A percentile compares a stretch with the other conserved stretches of the same genome.
phyloP scores from a whole-genome alignment of 306 rosid species.

The Vigna trinervia region DNA sequence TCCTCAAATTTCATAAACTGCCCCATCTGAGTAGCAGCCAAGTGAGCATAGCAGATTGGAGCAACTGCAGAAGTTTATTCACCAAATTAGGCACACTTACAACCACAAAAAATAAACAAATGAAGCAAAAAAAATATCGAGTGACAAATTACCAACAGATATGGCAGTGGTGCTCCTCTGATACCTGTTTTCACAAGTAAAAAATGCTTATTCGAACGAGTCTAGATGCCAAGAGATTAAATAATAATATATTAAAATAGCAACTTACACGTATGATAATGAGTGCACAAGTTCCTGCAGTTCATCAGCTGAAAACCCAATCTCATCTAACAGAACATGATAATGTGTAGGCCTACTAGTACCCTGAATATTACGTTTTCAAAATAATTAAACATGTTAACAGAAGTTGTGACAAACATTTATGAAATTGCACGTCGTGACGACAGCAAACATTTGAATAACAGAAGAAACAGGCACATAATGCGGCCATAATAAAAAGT shows the following conservation, averaged over 20 bases:
- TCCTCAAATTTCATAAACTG: slow-evolving; percentile 87
- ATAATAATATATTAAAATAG: not conserved
- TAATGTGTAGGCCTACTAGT: slow-evolving; percentile 93
- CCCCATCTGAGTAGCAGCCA: slow-evolving; percentile 82
- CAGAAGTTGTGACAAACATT: not conserved
- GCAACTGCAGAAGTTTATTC: slow-evolving; percentile 65
- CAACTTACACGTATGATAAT: slow-evolving; percentile 90
- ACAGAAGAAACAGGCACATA: too few relatives aligned
- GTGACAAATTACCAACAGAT: slow-evolving; percentile 69
- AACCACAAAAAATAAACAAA: not conserved
- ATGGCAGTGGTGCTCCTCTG: slow-evolving; percentile 97
- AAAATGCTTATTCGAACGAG: not conserved
- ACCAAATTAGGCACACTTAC: not conserved
- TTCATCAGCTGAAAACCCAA: slow-evolving; percentile 89
- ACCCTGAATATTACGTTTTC: slow-evolving; percentile 56
- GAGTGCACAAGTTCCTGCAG: slow-evolving; percentile 93
- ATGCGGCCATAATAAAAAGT: too few relatives aligned
- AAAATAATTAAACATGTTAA: not conserved
- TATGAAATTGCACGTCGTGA: too few relatives aligned
- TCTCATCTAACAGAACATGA: slow-evolving; percentile 79
- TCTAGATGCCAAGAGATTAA: not conserved
- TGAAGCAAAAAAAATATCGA: not conserved
- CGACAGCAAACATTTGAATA: too few relatives aligned
- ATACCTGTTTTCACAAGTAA: slow-evolving; percentile 57
- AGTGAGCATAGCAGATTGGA: slow-evolving; percentile 91